phyloP scores from a whole-genome alignment of 768 basidiomycete species.

The Boletus rufocinnamomeus region DNA sequence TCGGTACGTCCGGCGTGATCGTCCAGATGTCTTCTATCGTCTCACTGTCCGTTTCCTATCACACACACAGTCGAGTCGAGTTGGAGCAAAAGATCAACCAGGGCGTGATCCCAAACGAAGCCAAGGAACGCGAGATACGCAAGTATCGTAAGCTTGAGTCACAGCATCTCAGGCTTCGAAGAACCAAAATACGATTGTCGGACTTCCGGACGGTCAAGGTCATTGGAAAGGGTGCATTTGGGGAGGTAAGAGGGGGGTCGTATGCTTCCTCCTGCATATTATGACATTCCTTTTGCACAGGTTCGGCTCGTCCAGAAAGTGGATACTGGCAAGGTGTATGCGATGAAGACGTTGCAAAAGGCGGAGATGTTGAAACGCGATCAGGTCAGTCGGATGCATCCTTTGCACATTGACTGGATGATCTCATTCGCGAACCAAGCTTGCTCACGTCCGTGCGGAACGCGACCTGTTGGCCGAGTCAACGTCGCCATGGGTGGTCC shows the following conservation, averaged over 20 bases:
- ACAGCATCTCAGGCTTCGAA: slow-evolving; percentile 85
- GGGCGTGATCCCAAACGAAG: slow-evolving; percentile 68
- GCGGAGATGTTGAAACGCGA: slow-evolving; percentile 99
- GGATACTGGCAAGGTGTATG: slow-evolving; percentile 97
- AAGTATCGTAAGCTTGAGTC: slow-evolving; percentile 86
- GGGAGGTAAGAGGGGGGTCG: slow-evolving; percentile 67
- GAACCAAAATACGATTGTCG: slow-evolving; percentile 89
- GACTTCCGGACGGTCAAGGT: slow-evolving; percentile 98
- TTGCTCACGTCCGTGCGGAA: slow-evolving; percentile 96
- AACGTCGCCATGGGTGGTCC: slow-evolving; percentile 96
- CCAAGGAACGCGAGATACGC: slow-evolving; percentile 85
- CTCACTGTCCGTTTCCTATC: slow-evolving; percentile 4
- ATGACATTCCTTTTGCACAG: slow-evolving; percentile 39
- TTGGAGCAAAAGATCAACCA: slow-evolving; percentile 84
- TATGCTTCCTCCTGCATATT: neutral
- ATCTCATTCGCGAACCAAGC: slow-evolving; percentile 45
- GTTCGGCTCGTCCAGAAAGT: slow-evolving; percentile 95
- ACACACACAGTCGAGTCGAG: slow-evolving; percentile 70
- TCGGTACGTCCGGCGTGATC: slow-evolving; percentile 51
- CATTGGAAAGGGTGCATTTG: slow-evolving; percentile 98
- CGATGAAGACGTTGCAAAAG: slow-evolving; percentile 99
- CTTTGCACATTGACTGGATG: neutral
- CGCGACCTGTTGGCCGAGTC: slow-evolving; percentile 96
- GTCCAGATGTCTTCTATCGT: neutral
- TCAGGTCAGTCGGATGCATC: slow-evolving; percentile 59